Base-by-base conservation (phyloP, 2,329 filamentous ascomycete genomes). In the Chaetoscypha palmicola region DNA sequence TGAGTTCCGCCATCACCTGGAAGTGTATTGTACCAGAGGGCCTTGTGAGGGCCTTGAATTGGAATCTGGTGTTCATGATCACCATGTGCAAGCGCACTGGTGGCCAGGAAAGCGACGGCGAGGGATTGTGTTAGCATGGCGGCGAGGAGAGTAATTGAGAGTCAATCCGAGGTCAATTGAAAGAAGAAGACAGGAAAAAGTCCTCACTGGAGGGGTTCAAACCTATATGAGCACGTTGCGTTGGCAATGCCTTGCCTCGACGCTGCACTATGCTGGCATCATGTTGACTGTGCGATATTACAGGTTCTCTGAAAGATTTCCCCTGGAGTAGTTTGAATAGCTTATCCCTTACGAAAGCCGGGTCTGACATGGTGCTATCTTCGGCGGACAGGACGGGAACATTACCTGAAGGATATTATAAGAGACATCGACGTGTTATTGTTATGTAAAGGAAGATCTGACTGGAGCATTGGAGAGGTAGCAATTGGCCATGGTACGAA, bases 31-130 rank as follows among this genome's bases (percentile, higher is more conserved):
- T 91, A 94, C 87, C 87, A 94, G 35, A 92, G 62, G 21, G 77
- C 74, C 62, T 85, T 72, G 56, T 82, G 83, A 32, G 87, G 86
- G 0, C 87, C 86, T 38, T 50, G 46, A 33, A 62, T 61, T 35
- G 57, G 53, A 19, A 57, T 37, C 37, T 62, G 60, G 20, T 52
- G 39, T 85, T 89, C 60, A 94, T 97, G 86, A 74, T 96, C 28
- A 85, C 88, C 43, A 83, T 96, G 76, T 91, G 88, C 76, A 86
- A 96, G 68, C 85, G 94, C 62, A 94, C 86, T 61, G 36, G 51
- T 43, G 38, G 50, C 55, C 45, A 61, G 41, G 21, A 48, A 35
- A 35, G 50, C 56, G 33, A 53, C 43, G 23, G 50, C 41, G 33
- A 59, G 35, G 45, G 58, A 38, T 17, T 55, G 52, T 14, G 52